Percentiles rank a stretch among this genome's conserved stretches.
Evolutionary conservation across 345 rosid species (phyloP).

Genomic region (Pugionium dolabratum): DNA sequence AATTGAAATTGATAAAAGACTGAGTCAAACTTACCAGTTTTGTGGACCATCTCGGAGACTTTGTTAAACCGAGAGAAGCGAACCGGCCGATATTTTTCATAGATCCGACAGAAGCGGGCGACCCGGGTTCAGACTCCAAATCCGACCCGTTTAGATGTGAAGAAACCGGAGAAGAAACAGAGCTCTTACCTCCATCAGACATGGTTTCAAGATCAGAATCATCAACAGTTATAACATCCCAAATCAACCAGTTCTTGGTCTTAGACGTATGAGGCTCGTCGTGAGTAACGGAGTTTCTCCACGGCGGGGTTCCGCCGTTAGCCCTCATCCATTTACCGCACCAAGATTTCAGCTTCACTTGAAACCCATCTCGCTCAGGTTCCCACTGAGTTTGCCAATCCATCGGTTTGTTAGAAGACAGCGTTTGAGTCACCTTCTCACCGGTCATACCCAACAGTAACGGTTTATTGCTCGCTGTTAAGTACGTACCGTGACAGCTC

Average conservation of each 20-base stretch:
- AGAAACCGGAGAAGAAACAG: slow-evolving; percentile 63
- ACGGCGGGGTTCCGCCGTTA: slow-evolving; percentile 89
- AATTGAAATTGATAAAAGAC: slow-evolving; percentile 22
- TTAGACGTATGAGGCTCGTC: slow-evolving; percentile 68
- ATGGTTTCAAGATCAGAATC: slow-evolving; percentile 43
- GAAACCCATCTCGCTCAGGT: slow-evolving; percentile 72
- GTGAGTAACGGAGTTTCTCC: slow-evolving; percentile 89
- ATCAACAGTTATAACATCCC: slow-evolving; percentile 68
- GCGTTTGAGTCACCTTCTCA: slow-evolving; percentile 59
- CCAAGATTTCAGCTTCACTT: slow-evolving; percentile 60
- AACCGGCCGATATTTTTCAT: slow-evolving; percentile 45
- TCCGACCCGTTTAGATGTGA: slow-evolving; percentile 35
- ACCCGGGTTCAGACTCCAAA: slow-evolving; percentile 39
- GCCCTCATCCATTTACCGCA: slow-evolving; percentile 72
- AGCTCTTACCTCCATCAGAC: slow-evolving; percentile 52
- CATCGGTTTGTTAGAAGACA: slow-evolving; percentile 36
- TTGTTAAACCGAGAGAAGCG: slow-evolving; percentile 43
- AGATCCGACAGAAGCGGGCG: slow-evolving; percentile 45
- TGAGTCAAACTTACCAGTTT: slow-evolving; percentile 51
- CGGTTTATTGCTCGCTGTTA: slow-evolving; percentile 70
- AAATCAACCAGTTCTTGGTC: slow-evolving; percentile 68
- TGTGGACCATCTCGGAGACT: slow-evolving; percentile 45
- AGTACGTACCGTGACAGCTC: slow-evolving; percentile 64
- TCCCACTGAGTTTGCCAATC: slow-evolving; percentile 82
- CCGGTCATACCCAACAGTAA: slow-evolving; percentile 91